Evolutionary conservation across 441 rosid species (phyloP).

Genomic region (Gossypium davidsonii): DNA sequence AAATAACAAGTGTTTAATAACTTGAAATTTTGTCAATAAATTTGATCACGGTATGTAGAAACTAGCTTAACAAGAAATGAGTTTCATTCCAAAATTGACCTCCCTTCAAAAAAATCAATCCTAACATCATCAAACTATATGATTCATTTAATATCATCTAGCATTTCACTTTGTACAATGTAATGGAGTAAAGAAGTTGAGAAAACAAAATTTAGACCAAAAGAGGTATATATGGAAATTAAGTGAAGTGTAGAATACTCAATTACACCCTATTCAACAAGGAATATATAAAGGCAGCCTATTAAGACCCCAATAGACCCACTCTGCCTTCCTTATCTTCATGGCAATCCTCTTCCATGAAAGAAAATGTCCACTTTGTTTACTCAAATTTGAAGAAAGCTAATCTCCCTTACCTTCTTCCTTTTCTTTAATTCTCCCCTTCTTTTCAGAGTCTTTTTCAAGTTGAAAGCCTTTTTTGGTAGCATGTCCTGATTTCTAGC

Average conservation of each 20-base stretch:
- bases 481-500: constrained; percentile 32
- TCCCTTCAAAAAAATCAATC: not conserved
- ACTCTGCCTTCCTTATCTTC: constrained; percentile 45
- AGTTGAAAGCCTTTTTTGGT: constrained; percentile 16
- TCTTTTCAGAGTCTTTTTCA: constrained; percentile 17
- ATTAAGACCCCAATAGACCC: constrained; percentile 20
- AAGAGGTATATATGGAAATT: constrained; percentile 10
- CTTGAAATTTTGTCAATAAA: not conserved
- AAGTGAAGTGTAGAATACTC: not conserved
- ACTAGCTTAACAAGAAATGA: not conserved
- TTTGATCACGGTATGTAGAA: not conserved
- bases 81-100: not conserved
- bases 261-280: not conserved
- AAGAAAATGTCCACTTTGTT: constrained; percentile 32
- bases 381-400: constrained; percentile 34
- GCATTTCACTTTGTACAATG: constrained; percentile 1
- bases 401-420: constrained; percentile 7
- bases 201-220: not conserved
- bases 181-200: not conserved
- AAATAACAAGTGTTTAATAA: not conserved
- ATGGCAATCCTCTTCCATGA: constrained; percentile 39
- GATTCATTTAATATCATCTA: too few relatives aligned
- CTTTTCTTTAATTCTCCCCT: constrained; percentile 6
- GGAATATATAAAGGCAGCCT: constrained; percentile 7
- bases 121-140: not conserved